Conservation (phyloP, 2,329 filamentous ascomycete species). For the Endoconidiophora laricicola region DNA sequence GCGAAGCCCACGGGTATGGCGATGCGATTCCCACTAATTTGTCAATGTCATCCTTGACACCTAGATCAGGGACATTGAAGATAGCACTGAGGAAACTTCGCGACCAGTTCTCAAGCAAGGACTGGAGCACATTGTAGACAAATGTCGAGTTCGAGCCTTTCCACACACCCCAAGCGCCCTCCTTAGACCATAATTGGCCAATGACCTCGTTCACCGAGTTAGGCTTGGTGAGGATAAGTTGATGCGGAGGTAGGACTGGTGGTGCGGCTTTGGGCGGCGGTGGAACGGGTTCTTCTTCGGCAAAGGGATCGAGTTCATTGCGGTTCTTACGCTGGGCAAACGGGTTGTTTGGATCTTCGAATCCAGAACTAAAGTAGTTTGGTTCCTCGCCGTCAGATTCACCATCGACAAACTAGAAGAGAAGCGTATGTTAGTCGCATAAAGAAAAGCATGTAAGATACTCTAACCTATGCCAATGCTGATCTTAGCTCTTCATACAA, state of each 20-base stretch:
- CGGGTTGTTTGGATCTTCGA: conserved; percentile 34
- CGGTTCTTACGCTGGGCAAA: conserved; percentile 7
- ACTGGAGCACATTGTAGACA: conserved; percentile 71
- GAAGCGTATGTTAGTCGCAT: background rate
- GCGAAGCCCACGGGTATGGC: conserved; percentile 64
- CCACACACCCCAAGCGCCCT: conserved; percentile 85
- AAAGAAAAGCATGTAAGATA: background rate
- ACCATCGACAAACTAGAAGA: conserved; percentile 9
- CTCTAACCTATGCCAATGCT: background rate
- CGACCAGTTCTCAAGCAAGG: conserved; percentile 81
- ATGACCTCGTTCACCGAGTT: conserved; percentile 79
- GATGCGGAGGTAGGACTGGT: conserved; percentile 31
- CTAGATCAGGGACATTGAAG: conserved; percentile 74
- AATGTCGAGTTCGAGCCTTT: conserved; percentile 88
- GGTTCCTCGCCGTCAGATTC: conserved; percentile 63
- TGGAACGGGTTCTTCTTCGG: conserved; percentile 8
- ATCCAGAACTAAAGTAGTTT: conserved; percentile 63
- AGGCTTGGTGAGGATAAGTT: conserved; percentile 53
- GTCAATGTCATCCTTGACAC: conserved; percentile 59
- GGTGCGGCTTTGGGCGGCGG: conserved; percentile 15
- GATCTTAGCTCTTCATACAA: background rate
- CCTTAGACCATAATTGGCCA: conserved; percentile 73
- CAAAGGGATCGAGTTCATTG: conserved; percentile 11
- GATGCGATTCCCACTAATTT: conserved; percentile 57
- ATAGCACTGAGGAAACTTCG: conserved; percentile 79